Evolutionary conservation across 2,329 filamentous ascomycete species (phyloP), one percentile per base, ranked within the genome.

Genomic region (Sclerotinia minor): DNA sequence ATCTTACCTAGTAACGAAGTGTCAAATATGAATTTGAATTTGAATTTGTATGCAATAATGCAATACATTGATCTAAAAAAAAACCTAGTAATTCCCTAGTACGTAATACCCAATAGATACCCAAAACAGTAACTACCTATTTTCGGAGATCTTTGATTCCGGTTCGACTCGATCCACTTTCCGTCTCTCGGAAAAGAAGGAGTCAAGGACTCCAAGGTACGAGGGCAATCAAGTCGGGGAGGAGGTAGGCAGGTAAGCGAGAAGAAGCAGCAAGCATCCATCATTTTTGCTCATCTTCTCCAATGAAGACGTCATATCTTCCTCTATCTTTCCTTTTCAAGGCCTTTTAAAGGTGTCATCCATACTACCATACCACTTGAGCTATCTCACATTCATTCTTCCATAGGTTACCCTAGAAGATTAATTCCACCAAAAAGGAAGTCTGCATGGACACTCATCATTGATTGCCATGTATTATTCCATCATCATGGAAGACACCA

Each of bases 161-260:
- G 52, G 47, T 35, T 38, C 32, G 21, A 26, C 45, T 63, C 59
- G 29, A 26, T 59, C 52, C 49, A 26, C 49, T 58, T 47, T 26
- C 63, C 63, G 41, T 59, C 41, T 57, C 63, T 53, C 47, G 26
- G 35, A 59, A 47, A 47, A 49, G 58, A 50, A 61, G 41, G 49
- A 54, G 32, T 41, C 47, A 64, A 50, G 53, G 44, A 29, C 29
- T 29, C 29, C 29, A 29, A 35, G 35, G 38, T 58, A 35, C 26
- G 26, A 47, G 29, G 6, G 3, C 17, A 61, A 29, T 44, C 11
- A 49, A 44, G 44, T 17, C 13, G 32, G 29, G 7, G 41, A 35
- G 59, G 15, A 35, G 26, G 13, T 24, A 57, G 26, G 21, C 26
- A 65, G 45, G 63, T 29, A 41, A 59, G 63, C 52, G 32, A 47